Base-by-base conservation (phyloP, 176 grass and related monocot genomes). In the Avena atlantica region DNA sequence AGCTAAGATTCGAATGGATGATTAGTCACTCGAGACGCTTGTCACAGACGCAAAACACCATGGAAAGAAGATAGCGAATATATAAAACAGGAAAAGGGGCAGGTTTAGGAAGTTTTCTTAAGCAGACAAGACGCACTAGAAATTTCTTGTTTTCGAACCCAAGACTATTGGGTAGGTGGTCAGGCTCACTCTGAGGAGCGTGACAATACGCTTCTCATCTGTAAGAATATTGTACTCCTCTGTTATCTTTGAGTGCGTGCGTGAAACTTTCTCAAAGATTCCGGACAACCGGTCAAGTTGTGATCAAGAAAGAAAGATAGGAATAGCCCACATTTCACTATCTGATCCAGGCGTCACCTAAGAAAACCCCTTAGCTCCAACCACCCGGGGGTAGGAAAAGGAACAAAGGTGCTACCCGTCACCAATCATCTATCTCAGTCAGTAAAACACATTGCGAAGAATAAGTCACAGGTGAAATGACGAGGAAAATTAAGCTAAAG, bases 131-230 rank as follows among this genome's bases (percentile, higher is more conserved):
- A 80, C 13, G 15, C 59, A 80, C 1, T 64, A 62, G 40, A 62
- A 80, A 64, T 48, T 64, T 80, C 21, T 42, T 60, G 6, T 79
- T 62, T 60, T 36, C 7, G 44, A 60, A 79, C 77, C 20, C 36
- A 79, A 79, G 11, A 80, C 2, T 36, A 48, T 37, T 64, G n/a
- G 58, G n/a, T 80, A 45, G 78, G 40, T 65, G 59, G 78, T 65
- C 21, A 49, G 59, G 23, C 59, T 80, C 21, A 17, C 78, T 12
- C 47, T 65, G 59, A 49, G 59, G 59, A 65, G 25, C 59, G 49
- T 19, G 21, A 8, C 42, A 66, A 15, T 1, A 14, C 16, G 4
- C 16, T 50, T 81, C 60, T 50, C 42, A 81, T 50, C 29, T 1
- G 15, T 66, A 17, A 65, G 9, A 80, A 64, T 16, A 27, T 58